Evolutionary conservation across 1,284 basidiomycete species (phyloP), one percentile per base, ranked within the genome.

Genomic region (Papiliotrema laurentii): DNA sequence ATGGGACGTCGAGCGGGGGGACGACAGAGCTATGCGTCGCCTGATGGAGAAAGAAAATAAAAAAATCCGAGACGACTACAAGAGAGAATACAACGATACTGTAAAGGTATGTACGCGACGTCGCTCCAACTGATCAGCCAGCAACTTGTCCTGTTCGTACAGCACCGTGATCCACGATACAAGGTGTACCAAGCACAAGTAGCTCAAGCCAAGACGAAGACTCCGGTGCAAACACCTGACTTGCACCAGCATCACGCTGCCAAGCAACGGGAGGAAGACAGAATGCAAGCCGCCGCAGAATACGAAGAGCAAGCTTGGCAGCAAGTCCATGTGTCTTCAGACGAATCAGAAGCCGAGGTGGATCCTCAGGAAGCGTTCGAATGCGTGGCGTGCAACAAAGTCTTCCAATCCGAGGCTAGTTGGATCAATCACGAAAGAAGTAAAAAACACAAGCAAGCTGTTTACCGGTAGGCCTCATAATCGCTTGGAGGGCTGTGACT

Each of bases 31-130:
- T 37, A 80, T 89, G 38, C 81, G 92, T 62, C 81, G 89, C 55
- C 64, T 91, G 33, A 93, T 98, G 86, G 96, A 98, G 69, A 89
- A 86, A 64, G 96, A 97, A 61, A 98, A 98, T 72, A 91, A 89
- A 73, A 91, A 91, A 61, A 82, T 83, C 7, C 80, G 93, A 14
- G 90, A 96, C 34, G 86, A 89, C 36, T 86, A 87, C 5, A 80
- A 87, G 33, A 82, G 82, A 64, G 94, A 98, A 59, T 98, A 96
- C 72, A 97, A 94, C 61, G 93, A 97, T 39, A 86, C 86, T 1
- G 79, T 98, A 30, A 78, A 86, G 64, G 90, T 91, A 62, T 48
- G 83, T 72, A 5, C n/a, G 14, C 11, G 27, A 18, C 9, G 30
- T 4, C 42, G 18, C 3, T 18, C 26, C 31, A 11, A 30, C 45